phyloP scores from a whole-genome alignment of 148 eudicot species.

The Vaccinium corymbosum region DNA sequence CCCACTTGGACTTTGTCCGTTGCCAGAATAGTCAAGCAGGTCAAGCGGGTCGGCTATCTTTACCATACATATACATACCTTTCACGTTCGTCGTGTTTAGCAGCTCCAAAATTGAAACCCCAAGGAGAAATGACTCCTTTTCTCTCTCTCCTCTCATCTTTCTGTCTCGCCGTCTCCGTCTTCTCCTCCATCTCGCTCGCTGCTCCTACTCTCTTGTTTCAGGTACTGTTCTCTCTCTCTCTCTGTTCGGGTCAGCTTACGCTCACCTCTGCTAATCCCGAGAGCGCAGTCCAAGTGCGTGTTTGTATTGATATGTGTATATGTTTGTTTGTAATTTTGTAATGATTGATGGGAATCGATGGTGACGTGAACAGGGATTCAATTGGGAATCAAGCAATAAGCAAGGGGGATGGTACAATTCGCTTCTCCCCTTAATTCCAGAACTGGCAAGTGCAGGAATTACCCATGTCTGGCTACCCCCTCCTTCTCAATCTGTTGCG shows the following conservation, averaged over 20 bases:
- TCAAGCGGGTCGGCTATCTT: neutral
- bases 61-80: neutral
- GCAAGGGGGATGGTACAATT: conserved; percentile 66
- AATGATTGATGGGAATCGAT: neutral
- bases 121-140: neutral
- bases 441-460: conserved; percentile 59
- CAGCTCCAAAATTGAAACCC: neutral
- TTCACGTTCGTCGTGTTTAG: neutral
- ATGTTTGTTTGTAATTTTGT: neutral
- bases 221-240: neutral
- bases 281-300: too few species aligned
- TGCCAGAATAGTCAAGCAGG: neutral
- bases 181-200: neutral
- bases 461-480: conserved; percentile 87
- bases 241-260: too few species aligned
- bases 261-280: too few species aligned
- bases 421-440: conserved; percentile 31
- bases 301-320: neutral
- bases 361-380: conserved; percentile 43
- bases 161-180: neutral
- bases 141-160: neutral
- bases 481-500: conserved; percentile 63
- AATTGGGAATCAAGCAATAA: conserved; percentile 69
- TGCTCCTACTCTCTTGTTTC: neutral
- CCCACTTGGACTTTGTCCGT: neutral